Evolutionary conservation across 352 stramenopile species (phyloP).

Genomic region (Saprolegnia diclina): DNA sequence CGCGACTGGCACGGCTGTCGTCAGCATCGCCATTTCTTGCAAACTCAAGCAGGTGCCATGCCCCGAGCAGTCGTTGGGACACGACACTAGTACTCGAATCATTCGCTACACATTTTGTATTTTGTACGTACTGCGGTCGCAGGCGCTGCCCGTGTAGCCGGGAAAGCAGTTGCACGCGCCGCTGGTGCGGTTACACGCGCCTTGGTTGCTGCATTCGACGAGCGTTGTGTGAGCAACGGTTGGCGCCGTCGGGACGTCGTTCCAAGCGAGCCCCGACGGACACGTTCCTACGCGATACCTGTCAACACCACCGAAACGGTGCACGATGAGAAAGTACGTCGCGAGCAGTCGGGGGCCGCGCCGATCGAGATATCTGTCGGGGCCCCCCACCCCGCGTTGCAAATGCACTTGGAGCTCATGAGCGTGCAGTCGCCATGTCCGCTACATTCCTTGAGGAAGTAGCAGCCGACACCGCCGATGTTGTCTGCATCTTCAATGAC

Average conservation of each 20-base stretch:
- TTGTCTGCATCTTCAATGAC: constrained; percentile 51
- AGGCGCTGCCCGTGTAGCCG: constrained; percentile 85
- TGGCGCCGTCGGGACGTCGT: constrained; percentile 36
- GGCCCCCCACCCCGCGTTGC: constrained; percentile 83
- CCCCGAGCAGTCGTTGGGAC: constrained; percentile 56
- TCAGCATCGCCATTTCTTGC: constrained; percentile 33
- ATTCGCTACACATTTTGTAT: neutral
- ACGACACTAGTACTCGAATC: constrained; percentile 31
- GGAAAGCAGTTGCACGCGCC: constrained; percentile 85
- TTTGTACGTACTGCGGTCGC: constrained; percentile 43
- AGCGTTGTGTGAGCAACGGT: constrained; percentile 35
- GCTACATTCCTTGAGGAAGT: constrained; percentile 79
- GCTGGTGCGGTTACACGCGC: constrained; percentile 78
- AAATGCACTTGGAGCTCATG: constrained; percentile 77
- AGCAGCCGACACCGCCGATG: constrained; percentile 61
- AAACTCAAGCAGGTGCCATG: constrained; percentile 70
- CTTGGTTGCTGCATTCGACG: constrained; percentile 90
- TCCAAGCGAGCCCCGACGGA: constrained; percentile 39
- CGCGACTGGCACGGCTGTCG: constrained; percentile 55
- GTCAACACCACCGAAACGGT: too few relatives aligned
- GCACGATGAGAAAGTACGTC: constrained; percentile 37
- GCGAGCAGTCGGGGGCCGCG: constrained; percentile 76
- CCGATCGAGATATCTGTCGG: constrained; percentile 73
- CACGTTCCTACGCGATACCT: neutral
- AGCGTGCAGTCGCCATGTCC: constrained; percentile 83